phyloP scores from a whole-genome alignment of 768 basidiomycete genomes.

The Amanita jacksonii region DNA sequence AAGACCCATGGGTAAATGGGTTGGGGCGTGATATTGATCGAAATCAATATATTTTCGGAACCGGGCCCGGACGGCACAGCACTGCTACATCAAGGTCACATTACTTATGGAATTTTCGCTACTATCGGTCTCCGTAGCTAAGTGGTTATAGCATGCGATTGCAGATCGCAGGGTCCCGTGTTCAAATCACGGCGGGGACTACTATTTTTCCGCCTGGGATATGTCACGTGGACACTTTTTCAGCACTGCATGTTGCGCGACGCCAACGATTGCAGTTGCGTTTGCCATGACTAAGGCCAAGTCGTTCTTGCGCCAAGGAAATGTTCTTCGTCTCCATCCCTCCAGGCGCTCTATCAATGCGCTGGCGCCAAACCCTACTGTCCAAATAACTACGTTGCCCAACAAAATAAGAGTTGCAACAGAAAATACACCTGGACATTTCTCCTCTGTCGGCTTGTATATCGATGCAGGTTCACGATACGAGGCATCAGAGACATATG shows the following conservation, averaged over 20 bases:
- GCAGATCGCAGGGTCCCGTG: slow-evolving; percentile 8
- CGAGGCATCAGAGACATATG: slow-evolving; percentile 63
- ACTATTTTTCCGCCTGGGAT: background rate
- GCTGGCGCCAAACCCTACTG: slow-evolving; percentile 21
- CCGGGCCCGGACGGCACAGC: too few species aligned
- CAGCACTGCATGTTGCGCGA: too few species aligned
- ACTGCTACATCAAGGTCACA: too few species aligned
- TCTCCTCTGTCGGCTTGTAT: slow-evolving; percentile 88
- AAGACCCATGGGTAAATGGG: too few species aligned
- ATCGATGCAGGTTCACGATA: slow-evolving; percentile 91
- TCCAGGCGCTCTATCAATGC: slow-evolving; percentile 14
- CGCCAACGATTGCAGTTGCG: background rate
- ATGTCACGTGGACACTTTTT: too few species aligned
- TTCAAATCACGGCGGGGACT: slow-evolving; percentile 8
- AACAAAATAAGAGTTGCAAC: slow-evolving; percentile 92
- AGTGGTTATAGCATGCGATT: slow-evolving; percentile 8
- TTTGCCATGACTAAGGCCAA: slow-evolving; percentile 30
- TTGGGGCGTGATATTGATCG: too few species aligned
- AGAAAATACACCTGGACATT: slow-evolving; percentile 85
- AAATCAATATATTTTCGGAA: too few species aligned
- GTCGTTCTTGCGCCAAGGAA: slow-evolving; percentile 29
- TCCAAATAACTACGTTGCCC: slow-evolving; percentile 74
- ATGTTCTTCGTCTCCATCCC: slow-evolving; percentile 15
- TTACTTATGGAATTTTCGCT: too few species aligned
- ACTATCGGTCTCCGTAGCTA: slow-evolving; percentile 8